These are phyloP conservation scores for Pseudomassariella vexata DNA, from an alignment of 2,329 filamentous ascomycete genomes.

Conservation along the genomic window DNA sequence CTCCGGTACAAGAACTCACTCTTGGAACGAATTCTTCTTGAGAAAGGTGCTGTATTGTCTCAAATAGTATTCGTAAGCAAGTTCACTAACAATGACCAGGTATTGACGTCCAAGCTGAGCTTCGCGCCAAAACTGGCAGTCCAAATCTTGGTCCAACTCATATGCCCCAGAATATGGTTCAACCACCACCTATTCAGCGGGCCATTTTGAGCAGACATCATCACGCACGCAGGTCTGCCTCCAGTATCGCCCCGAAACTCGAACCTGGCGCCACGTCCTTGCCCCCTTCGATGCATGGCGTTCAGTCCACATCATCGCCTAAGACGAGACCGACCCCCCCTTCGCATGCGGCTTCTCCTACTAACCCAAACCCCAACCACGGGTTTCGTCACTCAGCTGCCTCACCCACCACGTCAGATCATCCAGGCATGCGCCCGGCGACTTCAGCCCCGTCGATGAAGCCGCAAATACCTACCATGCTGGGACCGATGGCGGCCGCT, in stretches of 20 bases:
- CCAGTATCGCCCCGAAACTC: constrained; percentile 70
- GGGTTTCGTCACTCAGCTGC: constrained; percentile 33
- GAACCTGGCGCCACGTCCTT: constrained; percentile 46
- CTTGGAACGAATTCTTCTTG: constrained; percentile 87
- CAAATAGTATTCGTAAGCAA: no score
- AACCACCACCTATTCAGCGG: constrained; percentile 71
- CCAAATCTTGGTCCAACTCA: constrained; percentile 69
- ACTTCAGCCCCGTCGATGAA: constrained; percentile 37
- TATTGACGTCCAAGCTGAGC: constrained; percentile 94
- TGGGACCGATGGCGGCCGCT: constrained; percentile 26
- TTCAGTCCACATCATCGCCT: constrained; percentile 54
- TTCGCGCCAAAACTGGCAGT: constrained; percentile 86
- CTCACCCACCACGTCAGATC: constrained; percentile 43
- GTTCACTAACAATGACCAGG: no score
- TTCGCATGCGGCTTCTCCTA: constrained; percentile 62
- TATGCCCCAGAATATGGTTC: constrained; percentile 62
- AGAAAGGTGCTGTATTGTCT: constrained; percentile 81
- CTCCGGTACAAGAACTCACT: constrained; percentile 97
- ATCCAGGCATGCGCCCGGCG: constrained; percentile 34
- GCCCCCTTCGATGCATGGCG: constrained; percentile 36
- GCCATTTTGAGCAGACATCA: constrained; percentile 74
- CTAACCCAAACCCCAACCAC: constrained; percentile 39
- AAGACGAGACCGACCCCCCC: constrained; percentile 77
- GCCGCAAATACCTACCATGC: constrained; percentile 27
- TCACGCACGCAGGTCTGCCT: constrained; percentile 63